Evolutionary conservation across 2,329 filamentous ascomycete species (phyloP), one percentile per base, ranked within the genome.

Genomic region (Colletotrichum eremochloae): DNA sequence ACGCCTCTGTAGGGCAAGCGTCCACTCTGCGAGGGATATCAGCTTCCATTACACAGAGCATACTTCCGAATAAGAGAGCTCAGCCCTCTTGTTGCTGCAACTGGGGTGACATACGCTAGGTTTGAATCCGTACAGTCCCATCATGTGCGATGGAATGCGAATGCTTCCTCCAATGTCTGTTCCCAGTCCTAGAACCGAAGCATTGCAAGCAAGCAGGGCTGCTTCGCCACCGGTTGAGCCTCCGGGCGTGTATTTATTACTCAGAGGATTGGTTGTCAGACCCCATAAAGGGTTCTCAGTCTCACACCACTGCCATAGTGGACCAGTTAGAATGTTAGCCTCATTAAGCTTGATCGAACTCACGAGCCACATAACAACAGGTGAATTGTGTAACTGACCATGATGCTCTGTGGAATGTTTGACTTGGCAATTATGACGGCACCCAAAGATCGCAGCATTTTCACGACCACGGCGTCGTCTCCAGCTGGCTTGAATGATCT

Each of bases 391-490:
- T 92, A 90, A 57, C 91, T 78, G 18, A 84, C 83, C 79, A 85
- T 85, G 61, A 90, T 81, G 0, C 84, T 86, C 75, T 90, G 88
- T 0, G 92, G 91, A 5, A 93, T 85, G 69, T 92, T 94, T 0
- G 92, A 93, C 78, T 94, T 93, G 68, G 89, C 88, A 76, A 91
- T 90, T 55, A 90, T 83, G 1, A 93, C 84, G 1, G 91, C 91
- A 1, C 92, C 92, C 0, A 89, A 82, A 15, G 81, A 82, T 42
- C 86, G 82, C 9, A 93, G 80, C 1, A 92, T 82, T 1, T 85
- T 83, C 0, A 92, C 86, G n/a, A 93, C 82, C 0, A 87, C 86
- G 4, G 88, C 84, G 4, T 82, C 75, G 76, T 92, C 89, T 46
- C 83, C 79, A 9, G 81, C 78, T 12, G 88, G 86, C 84, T 83